Percentiles rank a stretch among this genome's conserved stretches.
Conservation (phyloP, 192 early-diverging fungal species). For the Coemansia sp. region DNA sequence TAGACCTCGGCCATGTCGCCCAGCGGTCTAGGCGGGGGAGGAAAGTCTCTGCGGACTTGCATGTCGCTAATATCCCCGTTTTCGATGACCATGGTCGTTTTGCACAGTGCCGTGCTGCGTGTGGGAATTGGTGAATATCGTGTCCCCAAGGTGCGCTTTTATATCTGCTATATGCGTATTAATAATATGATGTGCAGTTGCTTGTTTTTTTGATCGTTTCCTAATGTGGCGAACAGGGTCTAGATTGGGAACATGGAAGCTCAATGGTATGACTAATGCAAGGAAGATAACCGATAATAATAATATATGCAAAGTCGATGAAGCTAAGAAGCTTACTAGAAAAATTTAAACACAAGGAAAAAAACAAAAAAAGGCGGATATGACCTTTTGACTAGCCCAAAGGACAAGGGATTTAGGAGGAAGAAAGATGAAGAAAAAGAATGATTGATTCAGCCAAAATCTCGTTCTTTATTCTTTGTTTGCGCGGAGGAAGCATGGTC, state of each 20-base stretch:
- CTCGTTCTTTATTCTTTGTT: not conserved
- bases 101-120: not conserved
- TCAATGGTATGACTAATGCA: not conserved
- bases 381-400: no score
- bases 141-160: no score
- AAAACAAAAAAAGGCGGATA: no score
- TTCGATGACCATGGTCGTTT: not conserved
- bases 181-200: not conserved
- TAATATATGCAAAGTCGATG: no score
- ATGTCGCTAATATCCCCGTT: not conserved
- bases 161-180: not conserved
- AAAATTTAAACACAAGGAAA: no score
- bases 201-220: not conserved
- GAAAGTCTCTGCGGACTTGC: slow-evolving; percentile 13
- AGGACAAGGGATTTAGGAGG: not conserved
- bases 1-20: not conserved
- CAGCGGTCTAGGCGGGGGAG: slow-evolving; percentile 22
- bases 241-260: not conserved
- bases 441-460: not conserved
- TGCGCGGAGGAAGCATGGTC: not conserved
- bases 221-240: not conserved
- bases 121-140: not conserved
- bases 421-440: not conserved
- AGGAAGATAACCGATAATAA: no score
- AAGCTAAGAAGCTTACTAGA: no score